Evolutionary conservation across 2,329 filamentous ascomycete species (phyloP).

Genomic region (Cladophialophora chaetospira): DNA sequence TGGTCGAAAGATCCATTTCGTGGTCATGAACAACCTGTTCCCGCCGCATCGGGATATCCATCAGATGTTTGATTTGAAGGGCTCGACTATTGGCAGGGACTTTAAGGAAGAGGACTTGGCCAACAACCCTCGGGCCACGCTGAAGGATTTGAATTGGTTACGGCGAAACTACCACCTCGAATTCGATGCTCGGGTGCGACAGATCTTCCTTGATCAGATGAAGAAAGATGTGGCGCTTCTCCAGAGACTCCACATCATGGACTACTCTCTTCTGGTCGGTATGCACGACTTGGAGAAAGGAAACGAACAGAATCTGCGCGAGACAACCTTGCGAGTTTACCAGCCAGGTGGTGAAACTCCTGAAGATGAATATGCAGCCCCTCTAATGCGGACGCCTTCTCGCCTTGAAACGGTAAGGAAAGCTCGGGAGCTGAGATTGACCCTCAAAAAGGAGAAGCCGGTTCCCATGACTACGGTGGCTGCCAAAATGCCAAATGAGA

Average conservation of each 20-base stretch:
- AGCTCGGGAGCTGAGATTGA: conserved; percentile 84
- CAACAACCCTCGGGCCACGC: conserved; percentile 84
- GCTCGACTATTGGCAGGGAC: conserved; percentile 90
- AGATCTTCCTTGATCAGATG: conserved; percentile 85
- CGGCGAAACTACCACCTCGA: conserved; percentile 82
- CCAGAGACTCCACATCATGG: conserved; percentile 93
- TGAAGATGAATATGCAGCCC: conserved; percentile 54
- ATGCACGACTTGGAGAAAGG: conserved; percentile 89
- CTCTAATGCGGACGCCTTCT: conserved; percentile 84
- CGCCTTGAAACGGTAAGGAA: conserved; percentile 90
- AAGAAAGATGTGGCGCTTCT: conserved; percentile 82
- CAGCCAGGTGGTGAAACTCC: conserved; percentile 77
- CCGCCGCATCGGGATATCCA: conserved; percentile 97
- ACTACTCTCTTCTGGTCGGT: conserved; percentile 92
- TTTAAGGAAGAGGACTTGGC: conserved; percentile 85
- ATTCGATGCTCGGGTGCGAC: conserved; percentile 84
- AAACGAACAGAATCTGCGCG: conserved; percentile 89
- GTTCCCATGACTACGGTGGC: conserved; percentile 84
- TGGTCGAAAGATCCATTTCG: conserved; percentile 97
- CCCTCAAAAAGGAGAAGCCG: conserved; percentile 89
- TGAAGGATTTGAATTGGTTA: conserved; percentile 98
- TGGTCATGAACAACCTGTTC: conserved; percentile 99
- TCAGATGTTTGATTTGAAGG: conserved; percentile 94
- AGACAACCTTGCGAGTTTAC: conserved; percentile 91
- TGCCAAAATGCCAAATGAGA: conserved; percentile 86